Base-by-base conservation (phyloP, 345 rosid species). In the Corchorus capsularis region DNA sequence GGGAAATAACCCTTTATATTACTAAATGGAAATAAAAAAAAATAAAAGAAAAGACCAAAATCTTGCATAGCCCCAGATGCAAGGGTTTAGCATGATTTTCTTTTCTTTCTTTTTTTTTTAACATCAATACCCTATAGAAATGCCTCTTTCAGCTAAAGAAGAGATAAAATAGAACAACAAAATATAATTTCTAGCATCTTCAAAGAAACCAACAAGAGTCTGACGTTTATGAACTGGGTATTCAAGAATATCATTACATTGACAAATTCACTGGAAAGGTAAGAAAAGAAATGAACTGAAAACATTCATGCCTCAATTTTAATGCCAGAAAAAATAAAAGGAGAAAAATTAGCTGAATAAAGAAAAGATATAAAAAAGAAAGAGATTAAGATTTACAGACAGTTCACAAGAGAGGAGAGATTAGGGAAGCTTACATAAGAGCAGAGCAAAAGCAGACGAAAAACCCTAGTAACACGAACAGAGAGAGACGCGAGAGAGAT, bases 391-490 rank as follows among this genome's bases (percentile, higher is more conserved):
- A 39, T 4, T 41, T n/a, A 41, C 9, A 41, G 49, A 64, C 9
- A 22, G 11, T 6, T 46, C 34, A 17, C 16, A 17, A 32, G 14
- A 69, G 57, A 0, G 6, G 2, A 52, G 5, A 22, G 22, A 52
- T 4, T 5, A 22, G 16, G 32, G 16, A 17, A 69, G 27, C 61
- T 50, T 69, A 69, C 72, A 8, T 15, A 27, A 20, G 37, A 46
- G 71, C 71, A 67, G 65, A 57, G 63, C 15, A 10, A 22, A 10
- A 57, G 63, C 63, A 57, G 72, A 49, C 6, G 72, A 20, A 69
- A 69, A 69, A 69, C 59, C 72, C 72, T 50, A 69, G 72, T 32
- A 54, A 50, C n/a, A 32, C n/a, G 1, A 66, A 39, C 43, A 39
- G 19, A 66, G 54, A 43, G 52, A 45, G 71, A 46, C 13, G 37